phyloP scores from a whole-genome alignment of 2,329 filamentous ascomycete species.

The Tolypocladium album region DNA sequence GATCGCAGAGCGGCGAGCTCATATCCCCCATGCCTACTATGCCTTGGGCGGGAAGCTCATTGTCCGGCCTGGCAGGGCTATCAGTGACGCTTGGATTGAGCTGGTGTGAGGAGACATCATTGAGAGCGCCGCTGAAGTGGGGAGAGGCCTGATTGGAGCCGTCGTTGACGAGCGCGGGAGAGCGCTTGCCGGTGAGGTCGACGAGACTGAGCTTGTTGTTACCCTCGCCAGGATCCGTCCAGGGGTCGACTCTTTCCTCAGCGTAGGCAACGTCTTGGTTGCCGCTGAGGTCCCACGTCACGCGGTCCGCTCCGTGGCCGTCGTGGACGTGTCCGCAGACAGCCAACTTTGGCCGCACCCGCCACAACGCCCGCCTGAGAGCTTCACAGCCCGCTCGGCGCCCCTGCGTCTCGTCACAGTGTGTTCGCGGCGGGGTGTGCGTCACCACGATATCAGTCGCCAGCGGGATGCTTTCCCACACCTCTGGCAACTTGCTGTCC shows the following conservation, averaged over 20 bases:
- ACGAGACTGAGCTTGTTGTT: slow-evolving; percentile 51
- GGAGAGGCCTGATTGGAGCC: slow-evolving; percentile 19
- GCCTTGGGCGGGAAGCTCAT: slow-evolving; percentile 1
- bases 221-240: slow-evolving; percentile 47
- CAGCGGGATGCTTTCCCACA: slow-evolving; percentile 53
- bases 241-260: slow-evolving; percentile 32
- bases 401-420: slow-evolving; percentile 40
- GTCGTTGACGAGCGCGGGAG: slow-evolving; percentile 33
- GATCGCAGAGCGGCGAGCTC: slow-evolving; percentile 30
- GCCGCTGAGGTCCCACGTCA: slow-evolving; percentile 45
- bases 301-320: slow-evolving; percentile 50
- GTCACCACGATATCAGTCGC: slow-evolving; percentile 58
- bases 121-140: too few relatives aligned
- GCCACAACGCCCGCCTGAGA: slow-evolving; percentile 45
- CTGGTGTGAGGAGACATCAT: neutral
- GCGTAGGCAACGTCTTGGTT: slow-evolving; percentile 27
- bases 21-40: slow-evolving; percentile 5
- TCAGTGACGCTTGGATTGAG: neutral
- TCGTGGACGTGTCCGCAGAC: slow-evolving; percentile 67
- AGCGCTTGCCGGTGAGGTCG: slow-evolving; percentile 41
- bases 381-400: slow-evolving; percentile 46
- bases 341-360: slow-evolving; percentile 51
- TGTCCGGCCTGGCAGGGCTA: neutral
- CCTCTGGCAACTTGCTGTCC: slow-evolving; percentile 8
- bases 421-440: slow-evolving; percentile 53